These are phyloP conservation scores for Toxicodendron radicans DNA, from an alignment of 345 rosid genomes.

Conservation along the genomic window DNA sequence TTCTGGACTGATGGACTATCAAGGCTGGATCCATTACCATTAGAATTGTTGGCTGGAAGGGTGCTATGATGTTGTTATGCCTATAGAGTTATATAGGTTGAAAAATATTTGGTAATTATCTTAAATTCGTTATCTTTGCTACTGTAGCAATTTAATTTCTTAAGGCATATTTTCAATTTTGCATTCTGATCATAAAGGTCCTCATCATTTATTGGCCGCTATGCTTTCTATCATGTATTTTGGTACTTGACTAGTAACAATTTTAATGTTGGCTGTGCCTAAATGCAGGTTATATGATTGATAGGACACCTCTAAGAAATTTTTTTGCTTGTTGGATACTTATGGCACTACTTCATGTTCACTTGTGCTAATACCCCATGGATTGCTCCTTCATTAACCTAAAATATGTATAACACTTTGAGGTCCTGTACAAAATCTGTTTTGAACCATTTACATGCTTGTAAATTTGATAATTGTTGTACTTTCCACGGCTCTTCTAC, in stretches of 20 bases:
- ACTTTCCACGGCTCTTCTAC: not conserved
- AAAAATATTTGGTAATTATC: not conserved
- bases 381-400: not conserved
- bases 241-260: not conserved
- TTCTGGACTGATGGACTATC: no score
- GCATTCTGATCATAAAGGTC: not conserved
- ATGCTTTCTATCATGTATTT: no score
- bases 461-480: no score
- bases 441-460: not conserved
- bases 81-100: not conserved
- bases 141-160: not conserved
- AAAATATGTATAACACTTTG: not conserved
- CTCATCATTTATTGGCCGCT: not conserved
- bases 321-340: not conserved
- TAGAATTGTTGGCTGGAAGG: no score
- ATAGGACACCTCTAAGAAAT: not conserved
- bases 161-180: not conserved
- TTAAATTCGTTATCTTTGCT: not conserved
- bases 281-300: not conserved
- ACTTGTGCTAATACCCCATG: not conserved
- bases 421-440: not conserved
- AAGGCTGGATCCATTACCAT: no score
- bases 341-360: not conserved
- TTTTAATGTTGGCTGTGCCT: not conserved
- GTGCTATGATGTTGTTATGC: constrained; percentile 3